Conservation (phyloP, 2,329 filamentous ascomycete species). For the Colletotrichum sp. region DNA sequence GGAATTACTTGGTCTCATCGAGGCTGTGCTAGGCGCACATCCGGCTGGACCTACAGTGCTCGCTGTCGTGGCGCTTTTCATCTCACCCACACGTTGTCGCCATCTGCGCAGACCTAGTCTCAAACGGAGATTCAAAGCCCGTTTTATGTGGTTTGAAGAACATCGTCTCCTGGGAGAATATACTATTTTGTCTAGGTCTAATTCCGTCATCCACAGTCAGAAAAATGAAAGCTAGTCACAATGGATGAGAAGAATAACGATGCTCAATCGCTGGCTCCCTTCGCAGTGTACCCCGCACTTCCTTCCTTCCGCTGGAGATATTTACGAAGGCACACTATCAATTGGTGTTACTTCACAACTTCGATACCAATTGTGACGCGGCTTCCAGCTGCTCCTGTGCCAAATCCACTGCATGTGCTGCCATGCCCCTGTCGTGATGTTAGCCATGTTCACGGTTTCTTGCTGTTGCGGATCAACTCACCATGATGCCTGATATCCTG, state of each 20-base stretch:
- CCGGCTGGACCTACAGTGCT: not conserved
- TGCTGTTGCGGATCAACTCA: not conserved
- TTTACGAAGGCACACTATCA: not conserved
- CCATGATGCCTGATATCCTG: constrained; percentile 32
- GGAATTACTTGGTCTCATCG: not conserved
- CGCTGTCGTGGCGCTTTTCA: not conserved
- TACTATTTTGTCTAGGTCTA: not conserved
- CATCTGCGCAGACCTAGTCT: not conserved
- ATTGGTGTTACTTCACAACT: not conserved
- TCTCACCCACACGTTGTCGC: not conserved
- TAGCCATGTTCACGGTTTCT: not conserved
- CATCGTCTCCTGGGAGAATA: not conserved
- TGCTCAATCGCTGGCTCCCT: not conserved
- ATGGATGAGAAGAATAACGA: not conserved
- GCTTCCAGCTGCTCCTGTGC: not conserved
- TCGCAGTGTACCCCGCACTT: not conserved
- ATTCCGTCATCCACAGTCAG: not conserved
- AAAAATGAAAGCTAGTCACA: not conserved
- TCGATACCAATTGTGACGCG: not conserved
- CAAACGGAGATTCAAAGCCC: not conserved
- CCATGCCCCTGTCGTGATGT: constrained; percentile 6
- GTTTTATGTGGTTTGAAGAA: not conserved
- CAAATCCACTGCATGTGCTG: not conserved
- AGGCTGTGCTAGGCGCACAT: not conserved
- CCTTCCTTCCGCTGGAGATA: too few species aligned